Evolutionary conservation across 163 green algal species (phyloP).

Genomic region (Volvox carteri): DNA sequence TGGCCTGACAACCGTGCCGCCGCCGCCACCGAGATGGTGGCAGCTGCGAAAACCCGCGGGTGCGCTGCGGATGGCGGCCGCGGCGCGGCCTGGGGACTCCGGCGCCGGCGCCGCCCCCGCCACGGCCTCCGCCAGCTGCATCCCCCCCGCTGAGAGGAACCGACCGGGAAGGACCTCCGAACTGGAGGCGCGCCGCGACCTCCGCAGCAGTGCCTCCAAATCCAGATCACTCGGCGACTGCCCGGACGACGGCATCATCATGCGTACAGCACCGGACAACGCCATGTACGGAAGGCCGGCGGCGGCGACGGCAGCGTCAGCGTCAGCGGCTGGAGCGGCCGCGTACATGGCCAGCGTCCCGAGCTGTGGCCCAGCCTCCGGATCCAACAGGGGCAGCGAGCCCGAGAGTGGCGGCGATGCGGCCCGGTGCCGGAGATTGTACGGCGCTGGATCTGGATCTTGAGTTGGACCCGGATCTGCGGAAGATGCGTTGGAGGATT

Average conservation of each 20-base stretch:
- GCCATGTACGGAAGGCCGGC: background rate
- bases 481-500: background rate
- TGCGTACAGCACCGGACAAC: background rate
- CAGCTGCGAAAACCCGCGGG: background rate
- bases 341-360: background rate
- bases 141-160: background rate
- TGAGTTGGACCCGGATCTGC: background rate
- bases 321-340: background rate
- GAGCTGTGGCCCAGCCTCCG: background rate
- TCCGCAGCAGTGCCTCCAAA: background rate
- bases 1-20: no score
- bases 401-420: background rate
- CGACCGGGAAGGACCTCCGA: slow-evolving; percentile 33
- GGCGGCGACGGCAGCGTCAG: background rate
- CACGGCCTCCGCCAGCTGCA: slow-evolving; percentile 26
- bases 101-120: background rate
- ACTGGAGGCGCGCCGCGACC: slow-evolving; percentile 1
- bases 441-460: background rate
- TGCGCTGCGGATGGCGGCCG: background rate
- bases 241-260: background rate
- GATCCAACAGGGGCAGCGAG: background rate
- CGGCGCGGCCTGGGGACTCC: background rate
- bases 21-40: background rate
- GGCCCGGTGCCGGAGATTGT: background rate
- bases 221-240: background rate